Evolutionary conservation across 345 rosid genomes (phyloP).

Genomic region (Dovyalis caffra): DNA sequence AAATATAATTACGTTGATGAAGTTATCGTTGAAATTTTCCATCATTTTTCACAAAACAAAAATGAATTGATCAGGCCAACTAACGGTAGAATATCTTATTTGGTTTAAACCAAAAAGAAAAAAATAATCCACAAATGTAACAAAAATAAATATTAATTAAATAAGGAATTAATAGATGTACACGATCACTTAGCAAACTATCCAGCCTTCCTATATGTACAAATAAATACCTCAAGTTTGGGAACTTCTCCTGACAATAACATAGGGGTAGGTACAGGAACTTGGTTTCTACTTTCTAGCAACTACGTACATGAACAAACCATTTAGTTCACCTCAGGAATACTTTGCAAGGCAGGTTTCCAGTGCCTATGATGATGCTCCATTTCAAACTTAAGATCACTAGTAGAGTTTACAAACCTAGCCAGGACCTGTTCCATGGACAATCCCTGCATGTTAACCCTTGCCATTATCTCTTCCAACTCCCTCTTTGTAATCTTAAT

Average conservation of each 20-base stretch:
- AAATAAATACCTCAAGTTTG: neutral
- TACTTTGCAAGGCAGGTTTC: slow-evolving; percentile 68
- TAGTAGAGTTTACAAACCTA: slow-evolving; percentile 8
- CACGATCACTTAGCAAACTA: neutral
- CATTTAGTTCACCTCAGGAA: slow-evolving; percentile 58
- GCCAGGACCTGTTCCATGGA: slow-evolving; percentile 38
- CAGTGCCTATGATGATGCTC: slow-evolving; percentile 37
- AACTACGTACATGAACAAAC: neutral
- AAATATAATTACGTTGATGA: neutral
- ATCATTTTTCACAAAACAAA: no score
- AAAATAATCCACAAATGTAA: no score
- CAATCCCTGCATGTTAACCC: slow-evolving; percentile 43
- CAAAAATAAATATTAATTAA: no score
- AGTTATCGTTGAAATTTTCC: neutral
- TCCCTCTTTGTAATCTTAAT: slow-evolving; percentile 69
- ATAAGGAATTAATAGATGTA: no score
- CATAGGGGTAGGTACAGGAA: neutral
- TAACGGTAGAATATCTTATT: no score
- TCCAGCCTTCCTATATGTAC: neutral
- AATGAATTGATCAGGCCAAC: neutral
- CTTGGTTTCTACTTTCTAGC: neutral
- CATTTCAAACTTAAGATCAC: neutral
- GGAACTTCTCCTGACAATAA: neutral
- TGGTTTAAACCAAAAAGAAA: neutral
- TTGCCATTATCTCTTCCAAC: slow-evolving; percentile 46